Conservation (phyloP, 768 basidiomycete species). For the Albatrellus ellisii region DNA sequence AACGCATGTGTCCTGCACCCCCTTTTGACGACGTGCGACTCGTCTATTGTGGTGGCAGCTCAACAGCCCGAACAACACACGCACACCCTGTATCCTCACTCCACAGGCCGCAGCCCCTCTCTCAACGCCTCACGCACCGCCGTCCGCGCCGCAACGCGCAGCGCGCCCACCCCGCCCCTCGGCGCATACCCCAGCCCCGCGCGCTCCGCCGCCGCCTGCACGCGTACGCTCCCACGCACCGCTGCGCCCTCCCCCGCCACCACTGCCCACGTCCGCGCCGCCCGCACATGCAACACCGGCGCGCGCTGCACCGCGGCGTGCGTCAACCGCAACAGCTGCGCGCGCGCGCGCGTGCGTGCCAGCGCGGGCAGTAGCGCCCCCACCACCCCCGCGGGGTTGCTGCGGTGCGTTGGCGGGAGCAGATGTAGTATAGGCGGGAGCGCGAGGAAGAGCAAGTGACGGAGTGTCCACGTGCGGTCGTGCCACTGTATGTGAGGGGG, state of each 20-base stretch:
- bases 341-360: constrained; percentile 2
- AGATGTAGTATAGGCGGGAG: constrained; percentile 8
- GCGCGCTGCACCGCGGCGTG: constrained; percentile 1
- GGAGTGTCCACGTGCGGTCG: constrained; percentile 9
- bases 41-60: no score
- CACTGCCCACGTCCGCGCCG: constrained; percentile 4
- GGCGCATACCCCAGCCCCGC: constrained; percentile 1
- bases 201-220: constrained; percentile 5
- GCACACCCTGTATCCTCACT: no score
- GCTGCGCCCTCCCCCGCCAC: constrained; percentile 5
- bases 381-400: background rate
- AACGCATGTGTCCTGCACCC: no score
- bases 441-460: constrained; percentile 11
- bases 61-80: no score
- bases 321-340: constrained; percentile 5
- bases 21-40: no score
- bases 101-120: no score
- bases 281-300: constrained; percentile 6
- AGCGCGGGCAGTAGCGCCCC: background rate
- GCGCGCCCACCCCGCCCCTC: background rate
- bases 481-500: constrained; percentile 7
- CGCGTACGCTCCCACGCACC: constrained; percentile 6
- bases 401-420: constrained; percentile 1
- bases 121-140: no score
- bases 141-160: no score